Base-by-base conservation (phyloP, 2,329 filamentous ascomycete species). In the Trichophyton benhamiae region DNA sequence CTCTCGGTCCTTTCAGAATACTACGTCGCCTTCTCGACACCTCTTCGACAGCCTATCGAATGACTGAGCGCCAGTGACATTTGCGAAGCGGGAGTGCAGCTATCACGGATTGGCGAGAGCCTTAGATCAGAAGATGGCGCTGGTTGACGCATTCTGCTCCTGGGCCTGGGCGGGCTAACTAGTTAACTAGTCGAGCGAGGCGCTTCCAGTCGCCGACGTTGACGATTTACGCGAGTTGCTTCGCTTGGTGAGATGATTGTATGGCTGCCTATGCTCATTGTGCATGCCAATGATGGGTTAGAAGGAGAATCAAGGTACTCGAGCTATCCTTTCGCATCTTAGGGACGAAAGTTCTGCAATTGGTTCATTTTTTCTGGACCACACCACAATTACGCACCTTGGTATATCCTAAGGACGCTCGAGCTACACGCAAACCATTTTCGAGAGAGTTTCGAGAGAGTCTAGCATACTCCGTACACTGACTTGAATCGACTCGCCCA, bases 341-440 rank as follows among this genome's bases (percentile, higher is more conserved):
- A 86, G 86, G 69, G 86, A 83, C 70, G 75, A 80, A 59, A 72
- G 72, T 2, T 2, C 78, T 82, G 7, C 76, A 80, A 44, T 87
- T 84, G 0, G 75, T 78, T 1, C 68, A 76, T 55, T 83, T 88
- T 65, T 79, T 88, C 1, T 89, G 86, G 84, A 78, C 79, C 1
- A 74, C 71, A 2, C 72, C 78, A 9, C 78, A 85, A 59, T 79
- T 89, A 1, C 70, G 77, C 4, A 66, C 72, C n/a, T 83, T 77
- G 62, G 77, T 66, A 8, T 89, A 88, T 69, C 80, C 84, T 20
- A 76, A 80, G 44, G 86, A 86, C 38, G 87, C 86, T 0, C 69
- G 77, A 46, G 81, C 89, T 62, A 87, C 83, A 88, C 61, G 87
- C 83, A 2, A 85, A 89, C 69, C 86, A 89, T 71, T 89, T 89